A percentile compares a stretch with the other conserved stretches of the same genome.
Evolutionary conservation across 2,329 filamentous ascomycete genomes (phyloP).

Genomic region (Colletotrichum sojae): DNA sequence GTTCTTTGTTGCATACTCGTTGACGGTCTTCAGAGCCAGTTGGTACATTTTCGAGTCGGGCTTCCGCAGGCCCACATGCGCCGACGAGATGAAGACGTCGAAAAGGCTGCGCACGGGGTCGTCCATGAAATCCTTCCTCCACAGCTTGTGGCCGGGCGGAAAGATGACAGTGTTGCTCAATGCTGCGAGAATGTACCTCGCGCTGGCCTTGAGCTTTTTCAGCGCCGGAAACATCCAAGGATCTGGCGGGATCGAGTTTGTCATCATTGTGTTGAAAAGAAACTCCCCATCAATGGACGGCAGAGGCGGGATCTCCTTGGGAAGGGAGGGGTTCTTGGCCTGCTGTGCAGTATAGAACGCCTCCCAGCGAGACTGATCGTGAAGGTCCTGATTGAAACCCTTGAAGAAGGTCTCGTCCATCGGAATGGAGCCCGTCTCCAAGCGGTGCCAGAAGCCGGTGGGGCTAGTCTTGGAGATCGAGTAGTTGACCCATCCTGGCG

Average conservation of each 20-base stretch:
- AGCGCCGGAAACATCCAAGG: conserved; percentile 92
- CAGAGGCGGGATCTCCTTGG: conserved; percentile 68
- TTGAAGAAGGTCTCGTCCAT: conserved; percentile 83
- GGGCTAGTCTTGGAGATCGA: conserved; percentile 86
- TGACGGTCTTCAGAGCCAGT: conserved; percentile 76
- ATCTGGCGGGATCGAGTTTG: conserved; percentile 76
- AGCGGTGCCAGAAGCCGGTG: conserved; percentile 86
- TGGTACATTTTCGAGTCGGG: conserved; percentile 87
- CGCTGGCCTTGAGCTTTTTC: conserved; percentile 73
- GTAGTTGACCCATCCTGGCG: conserved; percentile 91
- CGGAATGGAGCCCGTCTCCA: conserved; percentile 87
- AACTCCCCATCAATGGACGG: conserved; percentile 82
- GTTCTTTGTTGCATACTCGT: conserved; percentile 72
- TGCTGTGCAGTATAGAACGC: conserved; percentile 69
- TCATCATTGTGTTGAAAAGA: conserved; percentile 96
- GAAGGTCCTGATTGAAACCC: conserved; percentile 82
- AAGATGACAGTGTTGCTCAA: conserved; percentile 93
- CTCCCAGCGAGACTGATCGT: conserved; percentile 76
- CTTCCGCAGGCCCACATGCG: conserved; percentile 89
- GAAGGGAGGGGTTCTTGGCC: conserved; percentile 57
- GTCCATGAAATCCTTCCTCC: conserved; percentile 64
- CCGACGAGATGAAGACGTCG: conserved; percentile 89
- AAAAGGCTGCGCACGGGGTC: conserved; percentile 78
- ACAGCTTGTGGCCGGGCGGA: conserved; percentile 79
- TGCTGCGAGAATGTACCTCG: conserved; percentile 81